phyloP scores from a whole-genome alignment of 1,284 basidiomycete species.

The Erythrobasidium hasegawianum region DNA sequence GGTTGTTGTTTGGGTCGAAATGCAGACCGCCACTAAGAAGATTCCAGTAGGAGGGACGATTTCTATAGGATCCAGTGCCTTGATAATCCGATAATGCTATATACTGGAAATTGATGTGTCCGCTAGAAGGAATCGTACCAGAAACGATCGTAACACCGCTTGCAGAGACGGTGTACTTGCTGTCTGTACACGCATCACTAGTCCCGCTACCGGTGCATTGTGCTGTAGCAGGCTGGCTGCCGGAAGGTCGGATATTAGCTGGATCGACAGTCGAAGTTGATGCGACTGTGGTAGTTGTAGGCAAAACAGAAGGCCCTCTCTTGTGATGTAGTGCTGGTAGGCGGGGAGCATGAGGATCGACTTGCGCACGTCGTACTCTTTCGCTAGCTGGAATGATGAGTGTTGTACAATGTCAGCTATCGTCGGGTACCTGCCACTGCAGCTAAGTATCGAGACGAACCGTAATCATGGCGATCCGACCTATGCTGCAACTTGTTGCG shows the following conservation, averaged over 20 bases:
- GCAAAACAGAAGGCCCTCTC: not conserved
- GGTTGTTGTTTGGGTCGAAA: constrained; percentile 33
- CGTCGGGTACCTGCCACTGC: too few relatives aligned
- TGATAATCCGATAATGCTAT: constrained; percentile 17
- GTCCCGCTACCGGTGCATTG: constrained; percentile 9
- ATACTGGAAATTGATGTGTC: constrained; percentile 31
- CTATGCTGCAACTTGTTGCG: too few relatives aligned
- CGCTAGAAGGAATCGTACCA: constrained; percentile 9
- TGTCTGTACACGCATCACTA: constrained; percentile 21
- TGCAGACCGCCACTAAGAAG: constrained; percentile 22
- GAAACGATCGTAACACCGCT: not conserved
- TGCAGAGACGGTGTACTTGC: constrained; percentile 5
- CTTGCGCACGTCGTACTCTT: constrained; percentile 23
- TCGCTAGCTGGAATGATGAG: constrained; percentile 2
- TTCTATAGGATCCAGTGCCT: constrained; percentile 22
- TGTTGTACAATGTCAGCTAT: too few relatives aligned
- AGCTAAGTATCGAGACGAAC: not conserved
- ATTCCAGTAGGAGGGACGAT: constrained; percentile 13
- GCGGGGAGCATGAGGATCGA: not conserved
- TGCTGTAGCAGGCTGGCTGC: constrained; percentile 10
- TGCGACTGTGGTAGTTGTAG: constrained; percentile 9
- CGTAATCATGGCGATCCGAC: too few relatives aligned
- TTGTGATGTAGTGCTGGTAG: constrained; percentile 3
- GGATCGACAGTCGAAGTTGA: not conserved
- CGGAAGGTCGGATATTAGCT: not conserved